Evolutionary conservation across 1,139 yeast genomes (phyloP).

Genomic region (Geotrichum restrictum): DNA sequence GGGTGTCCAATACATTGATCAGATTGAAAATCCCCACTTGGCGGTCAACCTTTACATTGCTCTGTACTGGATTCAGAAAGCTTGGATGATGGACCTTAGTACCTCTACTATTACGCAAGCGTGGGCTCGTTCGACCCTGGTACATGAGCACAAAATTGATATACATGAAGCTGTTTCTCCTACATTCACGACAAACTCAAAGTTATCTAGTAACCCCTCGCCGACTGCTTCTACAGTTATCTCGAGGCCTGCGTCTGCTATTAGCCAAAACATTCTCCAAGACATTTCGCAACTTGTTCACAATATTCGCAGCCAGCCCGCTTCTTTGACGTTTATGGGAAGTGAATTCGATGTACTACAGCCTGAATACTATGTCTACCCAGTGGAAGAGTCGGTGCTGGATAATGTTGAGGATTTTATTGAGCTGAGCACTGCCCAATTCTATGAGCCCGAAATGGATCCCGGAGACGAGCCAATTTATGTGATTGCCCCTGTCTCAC

Average conservation of each 20-base stretch:
- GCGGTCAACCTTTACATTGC: conserved; percentile 17
- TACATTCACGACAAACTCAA: not conserved
- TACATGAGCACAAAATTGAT: not conserved
- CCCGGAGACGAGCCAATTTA: conserved; percentile 3
- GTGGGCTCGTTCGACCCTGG: conserved; percentile 18
- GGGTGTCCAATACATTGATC: conserved; percentile 15
- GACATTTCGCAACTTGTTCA: conserved; percentile 10
- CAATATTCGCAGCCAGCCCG: conserved; percentile 1
- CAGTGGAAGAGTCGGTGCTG: conserved; percentile 12
- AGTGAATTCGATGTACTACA: not conserved
- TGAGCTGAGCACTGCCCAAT: conserved; percentile 19
- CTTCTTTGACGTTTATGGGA: conserved; percentile 13
- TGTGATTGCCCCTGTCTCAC: conserved; percentile 10
- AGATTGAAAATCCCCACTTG: conserved; percentile 13
- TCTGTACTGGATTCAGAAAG: conserved; percentile 17
- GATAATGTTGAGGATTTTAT: conserved; percentile 19
- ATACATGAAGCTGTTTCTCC: not conserved
- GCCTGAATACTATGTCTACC: conserved; percentile 12
- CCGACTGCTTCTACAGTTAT: conserved; percentile 4
- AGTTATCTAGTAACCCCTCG: not conserved
- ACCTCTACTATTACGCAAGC: conserved; percentile 10
- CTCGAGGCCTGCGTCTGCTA: conserved; percentile 5
- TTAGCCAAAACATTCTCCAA: conserved; percentile 1
- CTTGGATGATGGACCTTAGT: conserved; percentile 17
- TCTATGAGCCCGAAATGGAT: conserved; percentile 10